Evolutionary conservation across 108 stramenopile genomes (phyloP), one percentile per base, ranked within the genome.

Genomic region (Nitzschia sp.): DNA sequence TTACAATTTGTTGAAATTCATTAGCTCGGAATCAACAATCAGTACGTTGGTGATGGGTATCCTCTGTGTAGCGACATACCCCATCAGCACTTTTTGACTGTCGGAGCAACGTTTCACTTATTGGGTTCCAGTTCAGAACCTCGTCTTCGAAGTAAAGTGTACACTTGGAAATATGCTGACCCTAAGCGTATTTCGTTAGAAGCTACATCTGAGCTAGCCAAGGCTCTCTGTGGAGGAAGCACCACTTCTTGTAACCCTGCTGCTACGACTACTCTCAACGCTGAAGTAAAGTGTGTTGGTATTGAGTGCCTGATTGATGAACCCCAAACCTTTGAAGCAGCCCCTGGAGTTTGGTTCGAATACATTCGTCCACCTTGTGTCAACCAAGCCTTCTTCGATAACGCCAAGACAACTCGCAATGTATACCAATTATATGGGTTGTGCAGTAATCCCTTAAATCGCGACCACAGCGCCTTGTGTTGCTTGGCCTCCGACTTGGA

Each of bases 1-100:
- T 3, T 15, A 6, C 8, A 20, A 3, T 3, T 21, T 12, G 50
- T 19, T 26, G 0, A 0, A 26, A 51, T 51, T 41, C 2, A 10
- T 50, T 14, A 65, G 69, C 65, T 69, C n/a, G 72, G 73, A 22
- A 53, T 91, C 6, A 22, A 72, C 50, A 65, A 69, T 7, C 57
- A 72, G 15, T 92, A 84, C 57, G 63, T 92, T 11, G 91, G 88
- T 10, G 91, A 92, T 64, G 57, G 76, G 11, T 83, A 82, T 71
- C 75, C 77, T n/a, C 70, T 86, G 8, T 90, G 89, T 58, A 59
- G 48, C 9, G 86, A 90, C 63, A 50, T 88, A 0, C 85, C 85
- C 8, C 14, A 12, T 7, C 39, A 72, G 39, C 52, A 83, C 14
- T 92, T 89, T 40, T 71, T 92, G 37, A 71, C 70, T 37, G 57